Evolutionary conservation across 202 grass and related monocot species (phyloP).

Genomic region (Panicum hallii): DNA sequence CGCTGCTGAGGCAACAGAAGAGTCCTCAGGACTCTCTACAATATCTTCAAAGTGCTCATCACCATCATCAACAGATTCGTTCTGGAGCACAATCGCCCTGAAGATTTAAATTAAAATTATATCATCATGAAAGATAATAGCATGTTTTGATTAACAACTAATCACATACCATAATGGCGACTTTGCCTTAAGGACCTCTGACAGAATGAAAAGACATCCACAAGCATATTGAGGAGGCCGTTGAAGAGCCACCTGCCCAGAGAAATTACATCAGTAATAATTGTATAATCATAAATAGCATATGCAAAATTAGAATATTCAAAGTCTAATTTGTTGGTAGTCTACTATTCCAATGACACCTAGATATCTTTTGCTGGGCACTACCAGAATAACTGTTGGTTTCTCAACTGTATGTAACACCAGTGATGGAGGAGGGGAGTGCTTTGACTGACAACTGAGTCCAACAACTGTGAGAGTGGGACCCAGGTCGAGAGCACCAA

Average conservation of each 20-base stretch:
- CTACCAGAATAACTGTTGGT: not conserved
- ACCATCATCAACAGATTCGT: conserved; percentile 87
- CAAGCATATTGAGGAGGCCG: conserved; percentile 91
- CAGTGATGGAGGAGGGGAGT: not conserved
- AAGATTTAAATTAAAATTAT: conserved; percentile 45
- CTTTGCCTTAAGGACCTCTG: conserved; percentile 90
- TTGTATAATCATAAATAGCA: conserved; percentile 12
- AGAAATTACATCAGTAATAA: conserved; percentile 37
- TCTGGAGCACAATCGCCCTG: conserved; percentile 87
- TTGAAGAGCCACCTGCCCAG: conserved; percentile 81
- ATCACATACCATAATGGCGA: conserved; percentile 81
- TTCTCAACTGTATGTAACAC: not conserved
- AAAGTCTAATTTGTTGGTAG: conserved; percentile 24
- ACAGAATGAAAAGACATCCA: conserved; percentile 93
- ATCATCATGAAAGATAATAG: conserved; percentile 17
- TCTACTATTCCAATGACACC: conserved; percentile 1
- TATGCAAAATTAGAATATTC: conserved; percentile 26
- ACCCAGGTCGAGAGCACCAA: not conserved
- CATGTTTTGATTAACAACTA: conserved; percentile 16
- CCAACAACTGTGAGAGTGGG: not conserved
- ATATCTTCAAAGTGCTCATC: conserved; percentile 95
- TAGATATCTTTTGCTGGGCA: not conserved
- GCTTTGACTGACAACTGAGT: conserved; percentile 1
- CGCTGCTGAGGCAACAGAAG: conserved; percentile 30
- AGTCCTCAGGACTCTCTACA: conserved; percentile 62